A percentile compares a stretch with the other conserved stretches of the same genome.
These are phyloP conservation scores for Vitis rotundifolia DNA, from an alignment of 164 flowering plant genomes.

Conservation along the genomic window DNA sequence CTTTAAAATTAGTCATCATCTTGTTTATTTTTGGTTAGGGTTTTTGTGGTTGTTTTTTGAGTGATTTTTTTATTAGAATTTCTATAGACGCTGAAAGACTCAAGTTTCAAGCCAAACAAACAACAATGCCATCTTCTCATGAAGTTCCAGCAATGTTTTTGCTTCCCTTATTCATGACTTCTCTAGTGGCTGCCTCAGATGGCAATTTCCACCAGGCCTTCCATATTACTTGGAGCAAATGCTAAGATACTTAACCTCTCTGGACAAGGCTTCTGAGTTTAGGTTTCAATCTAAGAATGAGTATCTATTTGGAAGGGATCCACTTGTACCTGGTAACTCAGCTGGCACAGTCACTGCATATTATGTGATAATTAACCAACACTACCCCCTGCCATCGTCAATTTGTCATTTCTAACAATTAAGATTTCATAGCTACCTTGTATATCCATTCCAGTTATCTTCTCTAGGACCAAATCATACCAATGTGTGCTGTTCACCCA, in stretches of 20 bases:
- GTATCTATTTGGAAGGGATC: conserved; percentile 29
- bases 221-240: conserved; percentile 31
- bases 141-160: no score
- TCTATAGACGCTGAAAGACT: no score
- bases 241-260: conserved; percentile 25
- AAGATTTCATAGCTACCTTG: no score
- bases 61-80: no score
- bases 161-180: background rate
- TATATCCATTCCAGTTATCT: conserved; percentile 16
- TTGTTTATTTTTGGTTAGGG: no score
- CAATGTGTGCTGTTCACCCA: conserved; percentile 25
- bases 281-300: conserved; percentile 38
- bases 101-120: no score
- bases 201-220: conserved; percentile 28
- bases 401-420: no score
- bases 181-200: conserved; percentile 1
- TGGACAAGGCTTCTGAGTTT: conserved; percentile 34
- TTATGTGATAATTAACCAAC: conserved; percentile 20
- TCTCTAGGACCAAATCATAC: conserved; percentile 31
- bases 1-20: no score
- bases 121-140: no score
- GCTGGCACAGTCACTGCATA: conserved; percentile 45
- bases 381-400: no score
- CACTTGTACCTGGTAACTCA: conserved; percentile 44
- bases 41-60: no score